phyloP scores from a whole-genome alignment of 2,329 filamentous ascomycete species.

The Xylariaceae sp. region DNA sequence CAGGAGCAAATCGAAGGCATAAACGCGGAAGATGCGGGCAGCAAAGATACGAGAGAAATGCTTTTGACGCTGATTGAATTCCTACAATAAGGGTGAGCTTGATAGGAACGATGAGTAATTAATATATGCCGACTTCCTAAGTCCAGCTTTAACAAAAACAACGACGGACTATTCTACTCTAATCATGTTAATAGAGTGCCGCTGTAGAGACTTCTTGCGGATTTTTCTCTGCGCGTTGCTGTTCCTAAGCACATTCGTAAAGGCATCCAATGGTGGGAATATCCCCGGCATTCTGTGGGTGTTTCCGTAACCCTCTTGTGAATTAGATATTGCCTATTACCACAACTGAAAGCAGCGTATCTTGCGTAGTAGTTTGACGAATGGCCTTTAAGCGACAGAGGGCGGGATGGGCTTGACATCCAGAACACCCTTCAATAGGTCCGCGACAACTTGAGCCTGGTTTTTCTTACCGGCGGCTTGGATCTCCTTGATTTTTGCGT shows the following conservation, averaged over 20 bases:
- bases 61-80: conserved; percentile 50
- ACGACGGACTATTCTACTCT: conserved; percentile 3
- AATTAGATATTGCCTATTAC: not conserved
- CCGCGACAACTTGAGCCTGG: conserved; percentile 73
- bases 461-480: conserved; percentile 73
- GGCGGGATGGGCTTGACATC: conserved; percentile 69
- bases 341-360: not conserved
- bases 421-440: conserved; percentile 79
- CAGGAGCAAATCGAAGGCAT: conserved; percentile 53
- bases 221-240: not conserved
- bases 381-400: conserved; percentile 24
- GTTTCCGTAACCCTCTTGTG: not conserved
- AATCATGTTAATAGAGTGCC: conserved; percentile 3
- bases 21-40: conserved; percentile 49
- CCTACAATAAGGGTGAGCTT: conserved; percentile 34
- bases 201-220: not conserved
- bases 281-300: not conserved
- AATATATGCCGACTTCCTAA: conserved; percentile 19
- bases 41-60: conserved; percentile 56
- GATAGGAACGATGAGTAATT: conserved; percentile 22
- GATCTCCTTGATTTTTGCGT: conserved; percentile 78
- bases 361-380: not conserved
- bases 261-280: not conserved
- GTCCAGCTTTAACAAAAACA: conserved; percentile 8
- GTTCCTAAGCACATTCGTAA: not conserved